Conservation (phyloP, 2,329 filamentous ascomycete genomes). For the Westerdykella ornata region DNA sequence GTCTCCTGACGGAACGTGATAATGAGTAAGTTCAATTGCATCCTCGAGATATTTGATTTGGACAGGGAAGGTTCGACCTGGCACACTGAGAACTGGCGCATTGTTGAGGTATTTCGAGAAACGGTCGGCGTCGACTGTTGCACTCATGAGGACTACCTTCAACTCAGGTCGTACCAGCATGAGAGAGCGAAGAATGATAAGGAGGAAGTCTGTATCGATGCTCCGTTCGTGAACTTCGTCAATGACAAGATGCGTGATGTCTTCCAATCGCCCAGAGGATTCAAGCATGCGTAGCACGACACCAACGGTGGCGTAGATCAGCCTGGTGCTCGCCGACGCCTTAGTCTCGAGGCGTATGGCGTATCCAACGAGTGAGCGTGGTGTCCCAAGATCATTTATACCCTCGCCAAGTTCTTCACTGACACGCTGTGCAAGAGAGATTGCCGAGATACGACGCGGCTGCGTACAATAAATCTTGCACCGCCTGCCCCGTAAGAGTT, state of each 20-base stretch:
- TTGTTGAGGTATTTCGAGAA: slow-evolving; percentile 84
- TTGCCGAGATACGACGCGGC: slow-evolving; percentile 89
- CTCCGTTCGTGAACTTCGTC: slow-evolving; percentile 93
- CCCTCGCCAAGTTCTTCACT: slow-evolving; percentile 90
- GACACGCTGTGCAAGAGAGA: slow-evolving; percentile 85
- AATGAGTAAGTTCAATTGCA: slow-evolving; percentile 79
- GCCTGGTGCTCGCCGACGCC: slow-evolving; percentile 68
- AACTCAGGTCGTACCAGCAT: slow-evolving; percentile 70
- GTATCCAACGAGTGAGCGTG: slow-evolving; percentile 82
- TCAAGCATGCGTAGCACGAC: slow-evolving; percentile 99
- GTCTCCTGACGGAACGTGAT: slow-evolving; percentile 39
- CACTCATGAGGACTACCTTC: slow-evolving; percentile 95
- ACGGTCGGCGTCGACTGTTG: slow-evolving; percentile 84
- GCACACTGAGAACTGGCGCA: slow-evolving; percentile 82
- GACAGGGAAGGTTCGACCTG: slow-evolving; percentile 89
- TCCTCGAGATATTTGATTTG: slow-evolving; percentile 85
- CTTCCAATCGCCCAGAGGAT: slow-evolving; percentile 73
- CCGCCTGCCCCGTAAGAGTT: slow-evolving; percentile 68
- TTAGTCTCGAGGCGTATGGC: slow-evolving; percentile 91
- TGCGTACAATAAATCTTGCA: slow-evolving; percentile 97
- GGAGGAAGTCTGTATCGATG: slow-evolving; percentile 92
- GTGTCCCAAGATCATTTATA: slow-evolving; percentile 72
- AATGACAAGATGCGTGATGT: slow-evolving; percentile 90
- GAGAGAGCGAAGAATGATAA: slow-evolving; percentile 84
- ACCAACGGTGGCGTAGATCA: slow-evolving; percentile 82